A percentile compares a stretch with the other conserved stretches of the same genome.
Conservation (phyloP, 2,329 filamentous ascomycete genomes). For the Fusarium mexicanum region DNA sequence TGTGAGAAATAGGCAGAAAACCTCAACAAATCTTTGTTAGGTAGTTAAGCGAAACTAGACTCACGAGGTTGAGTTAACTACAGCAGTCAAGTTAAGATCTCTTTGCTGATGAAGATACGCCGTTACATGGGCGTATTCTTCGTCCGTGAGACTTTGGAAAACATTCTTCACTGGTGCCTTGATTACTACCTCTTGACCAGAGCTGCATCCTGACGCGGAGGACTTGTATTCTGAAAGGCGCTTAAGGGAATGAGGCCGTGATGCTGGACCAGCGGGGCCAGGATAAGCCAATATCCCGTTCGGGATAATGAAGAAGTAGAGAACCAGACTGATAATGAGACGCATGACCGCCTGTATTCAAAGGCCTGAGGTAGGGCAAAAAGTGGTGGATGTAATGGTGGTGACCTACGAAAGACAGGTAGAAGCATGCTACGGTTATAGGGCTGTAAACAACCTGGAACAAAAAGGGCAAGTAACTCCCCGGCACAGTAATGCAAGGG, state of each 20-base stretch:
- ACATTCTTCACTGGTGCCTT: constrained; percentile 14
- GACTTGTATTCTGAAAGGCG: neutral
- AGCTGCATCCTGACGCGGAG: neutral
- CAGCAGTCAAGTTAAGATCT: constrained; percentile 24
- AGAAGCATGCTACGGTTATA: neutral
- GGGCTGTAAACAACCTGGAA: neutral
- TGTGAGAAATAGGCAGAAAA: neutral
- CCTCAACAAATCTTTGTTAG: neutral
- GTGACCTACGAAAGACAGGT: neutral
- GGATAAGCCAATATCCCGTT: neutral
- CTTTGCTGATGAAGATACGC: constrained; percentile 19
- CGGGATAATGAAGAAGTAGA: neutral
- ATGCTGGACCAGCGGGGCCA: constrained; percentile 1
- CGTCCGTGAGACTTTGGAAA: constrained; percentile 23
- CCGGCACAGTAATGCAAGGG: neutral
- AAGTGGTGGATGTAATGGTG: neutral
- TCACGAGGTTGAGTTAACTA: constrained; percentile 30
- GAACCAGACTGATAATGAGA: neutral
- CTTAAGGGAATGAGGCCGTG: constrained; percentile 13
- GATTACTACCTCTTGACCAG: neutral
- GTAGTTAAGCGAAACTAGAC: neutral
- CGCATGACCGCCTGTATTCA: neutral
- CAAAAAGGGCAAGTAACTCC: neutral
- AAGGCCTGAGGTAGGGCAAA: neutral
- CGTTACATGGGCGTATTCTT: constrained; percentile 27